phyloP scores from a whole-genome alignment of 352 stramenopile genomes.

The Globisporangium echinulatum region DNA sequence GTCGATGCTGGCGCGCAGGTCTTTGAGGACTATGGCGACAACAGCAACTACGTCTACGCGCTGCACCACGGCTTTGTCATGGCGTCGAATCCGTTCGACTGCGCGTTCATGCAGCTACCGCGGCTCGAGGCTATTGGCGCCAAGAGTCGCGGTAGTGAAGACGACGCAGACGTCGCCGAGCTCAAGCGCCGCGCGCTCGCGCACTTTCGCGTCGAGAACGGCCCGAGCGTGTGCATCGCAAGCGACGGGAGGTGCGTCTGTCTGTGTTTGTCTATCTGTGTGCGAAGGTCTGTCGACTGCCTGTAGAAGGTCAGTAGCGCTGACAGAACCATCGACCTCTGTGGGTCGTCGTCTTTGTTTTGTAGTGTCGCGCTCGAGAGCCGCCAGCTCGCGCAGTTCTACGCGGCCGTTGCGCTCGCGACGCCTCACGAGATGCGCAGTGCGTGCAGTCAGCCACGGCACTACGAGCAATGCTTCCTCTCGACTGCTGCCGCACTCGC shows the following conservation, averaged over 20 bases:
- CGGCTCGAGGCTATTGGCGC: slow-evolving; percentile 4
- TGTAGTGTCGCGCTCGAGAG: slow-evolving; percentile 12
- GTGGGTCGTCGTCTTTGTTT: background rate
- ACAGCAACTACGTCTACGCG: slow-evolving; percentile 86
- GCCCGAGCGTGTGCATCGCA: slow-evolving; percentile 25
- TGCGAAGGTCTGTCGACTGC: too few species aligned
- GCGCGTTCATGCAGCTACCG: slow-evolving; percentile 42
- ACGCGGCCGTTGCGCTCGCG: slow-evolving; percentile 21
- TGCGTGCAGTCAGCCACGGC: slow-evolving; percentile 15
- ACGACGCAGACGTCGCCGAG: slow-evolving; percentile 2
- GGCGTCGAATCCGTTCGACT: slow-evolving; percentile 85
- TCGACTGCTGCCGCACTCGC: slow-evolving; percentile 6
- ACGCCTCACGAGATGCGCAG: slow-evolving; percentile 7
- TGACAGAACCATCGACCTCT: background rate
- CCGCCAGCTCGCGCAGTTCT: slow-evolving; percentile 24
- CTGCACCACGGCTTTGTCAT: slow-evolving; percentile 91
- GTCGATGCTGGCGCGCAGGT: slow-evolving; percentile 42
- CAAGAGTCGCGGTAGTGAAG: background rate
- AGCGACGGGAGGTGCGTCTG: slow-evolving; percentile 18
- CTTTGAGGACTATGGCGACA: slow-evolving; percentile 95
- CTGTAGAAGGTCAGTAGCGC: too few species aligned
- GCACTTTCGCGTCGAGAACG: slow-evolving; percentile 28
- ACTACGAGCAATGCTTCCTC: slow-evolving; percentile 32
- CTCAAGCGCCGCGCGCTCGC: slow-evolving; percentile 20
- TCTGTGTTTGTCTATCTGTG: background rate